A percentile compares a stretch with the other conserved stretches of the same genome.
Conservation (phyloP, 148 eudicot genomes). For the Beta vulgaris region DNA sequence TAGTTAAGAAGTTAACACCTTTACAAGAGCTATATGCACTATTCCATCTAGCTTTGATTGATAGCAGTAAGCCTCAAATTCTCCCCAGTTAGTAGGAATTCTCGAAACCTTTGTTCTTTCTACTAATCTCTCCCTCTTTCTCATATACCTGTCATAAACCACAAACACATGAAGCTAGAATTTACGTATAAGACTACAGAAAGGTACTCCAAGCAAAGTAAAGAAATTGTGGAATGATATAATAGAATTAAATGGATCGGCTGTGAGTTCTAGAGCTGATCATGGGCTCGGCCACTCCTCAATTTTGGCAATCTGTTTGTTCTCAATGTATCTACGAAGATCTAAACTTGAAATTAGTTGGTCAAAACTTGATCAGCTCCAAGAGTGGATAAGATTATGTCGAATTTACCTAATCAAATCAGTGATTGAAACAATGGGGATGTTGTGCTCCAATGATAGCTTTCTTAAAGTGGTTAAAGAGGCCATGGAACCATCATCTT, state of each 20-base stretch:
- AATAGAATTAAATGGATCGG: background rate
- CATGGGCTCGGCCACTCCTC: background rate
- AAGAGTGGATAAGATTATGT: background rate
- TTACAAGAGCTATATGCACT: constrained; percentile 74
- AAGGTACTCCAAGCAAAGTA: background rate
- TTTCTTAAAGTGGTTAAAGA: constrained; percentile 45
- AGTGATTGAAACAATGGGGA: constrained; percentile 73
- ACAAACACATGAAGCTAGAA: constrained; percentile 2
- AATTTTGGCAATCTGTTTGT: no score
- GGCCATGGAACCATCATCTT: constrained; percentile 74
- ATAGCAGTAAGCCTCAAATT: constrained; percentile 66
- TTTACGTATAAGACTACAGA: background rate
- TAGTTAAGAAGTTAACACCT: constrained; percentile 39
- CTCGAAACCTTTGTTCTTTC: constrained; percentile 64
- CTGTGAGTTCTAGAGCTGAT: background rate
- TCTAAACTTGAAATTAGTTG: no score
- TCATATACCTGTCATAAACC: constrained; percentile 53
- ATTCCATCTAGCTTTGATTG: constrained; percentile 73
- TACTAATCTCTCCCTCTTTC: constrained; percentile 85
- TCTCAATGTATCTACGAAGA: no score
- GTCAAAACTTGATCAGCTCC: background rate
- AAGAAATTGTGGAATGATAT: no score
- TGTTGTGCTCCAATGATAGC: constrained; percentile 50
- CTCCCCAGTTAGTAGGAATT: constrained; percentile 79
- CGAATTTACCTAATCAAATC: constrained; percentile 75